phyloP scores from a whole-genome alignment of 257 asterid species.

The Petunia axillaris region DNA sequence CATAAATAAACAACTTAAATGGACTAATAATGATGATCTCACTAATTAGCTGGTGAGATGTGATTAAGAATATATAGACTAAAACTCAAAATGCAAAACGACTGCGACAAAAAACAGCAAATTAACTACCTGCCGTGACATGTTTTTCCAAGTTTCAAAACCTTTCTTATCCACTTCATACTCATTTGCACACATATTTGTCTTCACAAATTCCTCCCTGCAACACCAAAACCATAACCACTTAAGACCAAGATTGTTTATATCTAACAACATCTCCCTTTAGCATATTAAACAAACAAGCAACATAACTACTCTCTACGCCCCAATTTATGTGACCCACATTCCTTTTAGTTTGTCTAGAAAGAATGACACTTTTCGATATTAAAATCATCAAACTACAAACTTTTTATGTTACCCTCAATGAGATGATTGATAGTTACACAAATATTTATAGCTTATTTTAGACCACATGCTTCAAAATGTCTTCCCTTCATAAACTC shows the following conservation, averaged over 20 bases:
- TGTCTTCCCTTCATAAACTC: too few species aligned
- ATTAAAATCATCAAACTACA: too few species aligned
- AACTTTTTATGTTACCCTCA: too few species aligned
- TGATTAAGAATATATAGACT: neutral
- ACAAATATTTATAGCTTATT: too few species aligned
- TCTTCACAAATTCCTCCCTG: slow-evolving; percentile 59
- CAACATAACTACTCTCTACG: too few species aligned
- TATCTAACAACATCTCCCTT: neutral
- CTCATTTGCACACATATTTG: slow-evolving; percentile 40
- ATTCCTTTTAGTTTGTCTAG: too few species aligned
- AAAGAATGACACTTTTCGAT: too few species aligned
- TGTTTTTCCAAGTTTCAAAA: slow-evolving; percentile 54
- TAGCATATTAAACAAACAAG: too few species aligned
- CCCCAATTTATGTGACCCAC: too few species aligned
- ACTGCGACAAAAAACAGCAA: neutral
- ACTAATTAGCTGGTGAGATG: neutral
- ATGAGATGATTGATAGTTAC: too few species aligned
- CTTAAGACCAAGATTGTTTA: neutral
- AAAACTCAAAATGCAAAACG: neutral
- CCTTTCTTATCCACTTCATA: slow-evolving; percentile 55
- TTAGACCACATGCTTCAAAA: too few species aligned
- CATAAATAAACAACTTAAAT: neutral
- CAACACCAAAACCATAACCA: slow-evolving; percentile 29
- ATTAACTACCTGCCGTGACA: slow-evolving; percentile 51
- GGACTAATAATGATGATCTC: neutral